Evolutionary conservation across 495 filamentous ascomycete species (phyloP), one percentile per base, ranked within the genome.

Genomic region (Neurospora hispaniola): DNA sequence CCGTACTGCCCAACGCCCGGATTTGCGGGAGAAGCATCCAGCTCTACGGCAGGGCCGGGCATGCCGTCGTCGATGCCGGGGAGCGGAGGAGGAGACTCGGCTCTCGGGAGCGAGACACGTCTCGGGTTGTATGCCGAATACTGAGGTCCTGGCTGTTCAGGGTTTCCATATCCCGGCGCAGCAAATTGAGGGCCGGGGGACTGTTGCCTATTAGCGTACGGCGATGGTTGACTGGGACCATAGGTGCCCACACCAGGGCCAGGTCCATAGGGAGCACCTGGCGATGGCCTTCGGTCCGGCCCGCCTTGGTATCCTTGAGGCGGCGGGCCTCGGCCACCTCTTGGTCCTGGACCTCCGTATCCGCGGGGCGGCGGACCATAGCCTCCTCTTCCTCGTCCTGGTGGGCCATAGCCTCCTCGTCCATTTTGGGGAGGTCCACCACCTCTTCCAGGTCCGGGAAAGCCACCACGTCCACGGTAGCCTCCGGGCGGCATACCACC

Each of bases 41-140:
- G 95, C 79, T 95, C 94, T 69, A 94, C 87, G 1, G 93, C 92
- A 76, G 93, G 91, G n/a, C 91, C 91, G 27, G 91, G 78, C 16
- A 80, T 74, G 7, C 70, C 79, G 59, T 84, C 78, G 38, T 89
- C 85, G 14, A 88, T 74, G 48, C 81, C 81, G 9, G 90, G 89
- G 75, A 91, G 81, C 7, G 91, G 91, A 8, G 89, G 90, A 6
- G 90, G 90, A 20, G 90, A 90, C 71, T 89, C 87, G 8, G 87
- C 87, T 70, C 87, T 80, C 10, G 87, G 84, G 23, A 88, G 78
- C 27, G 80, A 78, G 4, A 75, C 75, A 38, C 79, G 74, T 8
- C 82, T 79, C 4, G 82, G 81, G 35, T 81, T 81, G 72, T 86
- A 88, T 12, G 84, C 76, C 66, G 79, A 76, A 69, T 82, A 87